Percentiles rank a stretch among this genome's conserved stretches.
Conservation (phyloP, 805 yeast genomes). For the Grigorovia humatica region DNA sequence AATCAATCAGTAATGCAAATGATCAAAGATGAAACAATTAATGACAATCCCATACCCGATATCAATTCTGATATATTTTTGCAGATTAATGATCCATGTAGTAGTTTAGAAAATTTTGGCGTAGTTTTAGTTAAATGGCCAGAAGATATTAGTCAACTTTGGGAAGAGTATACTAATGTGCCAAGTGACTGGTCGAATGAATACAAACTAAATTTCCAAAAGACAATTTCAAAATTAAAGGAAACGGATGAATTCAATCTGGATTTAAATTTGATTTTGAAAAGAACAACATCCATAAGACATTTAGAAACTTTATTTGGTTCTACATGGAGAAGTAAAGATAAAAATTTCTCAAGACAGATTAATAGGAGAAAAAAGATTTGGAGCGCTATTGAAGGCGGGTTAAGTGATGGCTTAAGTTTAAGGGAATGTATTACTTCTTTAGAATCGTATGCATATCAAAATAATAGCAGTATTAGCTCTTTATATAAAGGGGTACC, state of each 20-base stretch:
- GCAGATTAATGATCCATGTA: constrained; percentile 14
- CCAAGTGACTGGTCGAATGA: constrained; percentile 22
- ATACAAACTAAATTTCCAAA: constrained; percentile 13
- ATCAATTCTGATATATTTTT: not conserved
- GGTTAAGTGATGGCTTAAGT: constrained; percentile 16
- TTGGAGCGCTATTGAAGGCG: constrained; percentile 24
- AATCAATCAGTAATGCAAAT: too few species aligned
- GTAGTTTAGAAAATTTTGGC: constrained; percentile 19
- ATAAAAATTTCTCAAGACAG: constrained; percentile 25
- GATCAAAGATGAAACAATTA: not conserved
- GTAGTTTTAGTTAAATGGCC: constrained; percentile 24
- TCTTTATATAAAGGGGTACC: constrained; percentile 26
- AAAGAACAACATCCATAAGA: constrained; percentile 17
- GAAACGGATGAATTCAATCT: constrained; percentile 4
- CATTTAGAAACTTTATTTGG: constrained; percentile 20
- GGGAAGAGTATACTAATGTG: constrained; percentile 24
- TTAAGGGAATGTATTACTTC: constrained; percentile 16
- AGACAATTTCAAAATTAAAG: constrained; percentile 11
- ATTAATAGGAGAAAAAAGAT: constrained; percentile 26
- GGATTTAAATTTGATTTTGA: constrained; percentile 8
- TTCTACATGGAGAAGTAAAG: constrained; percentile 23
- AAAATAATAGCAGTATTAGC: constrained; percentile 18
- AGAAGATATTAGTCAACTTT: constrained; percentile 18
- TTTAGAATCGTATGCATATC: constrained; percentile 17
- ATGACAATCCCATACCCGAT: not conserved